phyloP scores from a whole-genome alignment of 352 stramenopile genomes.

The Thalassiosira hispida region DNA sequence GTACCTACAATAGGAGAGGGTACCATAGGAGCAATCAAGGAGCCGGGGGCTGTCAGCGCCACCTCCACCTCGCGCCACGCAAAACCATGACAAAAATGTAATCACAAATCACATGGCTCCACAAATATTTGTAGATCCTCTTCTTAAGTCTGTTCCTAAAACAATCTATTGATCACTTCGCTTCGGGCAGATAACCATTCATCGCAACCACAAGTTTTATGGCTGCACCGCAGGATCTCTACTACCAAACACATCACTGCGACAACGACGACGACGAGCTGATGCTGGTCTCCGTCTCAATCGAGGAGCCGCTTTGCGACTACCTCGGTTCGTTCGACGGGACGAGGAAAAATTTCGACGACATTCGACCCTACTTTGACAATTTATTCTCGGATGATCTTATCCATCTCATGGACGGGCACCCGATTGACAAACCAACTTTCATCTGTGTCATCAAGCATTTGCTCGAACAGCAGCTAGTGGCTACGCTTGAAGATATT shows the following conservation, averaged over 20 bases:
- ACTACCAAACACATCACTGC: neutral
- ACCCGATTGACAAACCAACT: constrained; percentile 7
- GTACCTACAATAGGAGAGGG: too few species aligned
- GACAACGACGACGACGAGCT: neutral
- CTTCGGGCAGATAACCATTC: too few species aligned
- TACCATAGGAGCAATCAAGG: too few species aligned
- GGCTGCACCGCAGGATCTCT: neutral
- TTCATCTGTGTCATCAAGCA: constrained; percentile 13
- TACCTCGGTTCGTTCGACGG: constrained; percentile 25
- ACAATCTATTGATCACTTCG: too few species aligned
- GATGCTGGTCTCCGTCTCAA: neutral
- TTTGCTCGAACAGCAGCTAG: constrained; percentile 17
- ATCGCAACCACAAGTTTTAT: neutral
- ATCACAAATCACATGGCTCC: too few species aligned
- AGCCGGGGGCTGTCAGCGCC: too few species aligned
- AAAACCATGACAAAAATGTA: too few species aligned
- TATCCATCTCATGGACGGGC: constrained; percentile 3
- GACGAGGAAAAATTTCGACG: constrained; percentile 11
- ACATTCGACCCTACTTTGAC: constrained; percentile 13
- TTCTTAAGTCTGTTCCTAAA: too few species aligned
- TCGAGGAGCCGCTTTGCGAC: constrained; percentile 13
- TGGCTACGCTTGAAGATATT: constrained; percentile 26
- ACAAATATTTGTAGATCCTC: too few species aligned
- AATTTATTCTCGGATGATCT: constrained; percentile 21
- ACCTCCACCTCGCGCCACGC: too few species aligned